Conservation (phyloP, 2,329 filamentous ascomycete species). For the Colletotrichum chlorophyti region DNA sequence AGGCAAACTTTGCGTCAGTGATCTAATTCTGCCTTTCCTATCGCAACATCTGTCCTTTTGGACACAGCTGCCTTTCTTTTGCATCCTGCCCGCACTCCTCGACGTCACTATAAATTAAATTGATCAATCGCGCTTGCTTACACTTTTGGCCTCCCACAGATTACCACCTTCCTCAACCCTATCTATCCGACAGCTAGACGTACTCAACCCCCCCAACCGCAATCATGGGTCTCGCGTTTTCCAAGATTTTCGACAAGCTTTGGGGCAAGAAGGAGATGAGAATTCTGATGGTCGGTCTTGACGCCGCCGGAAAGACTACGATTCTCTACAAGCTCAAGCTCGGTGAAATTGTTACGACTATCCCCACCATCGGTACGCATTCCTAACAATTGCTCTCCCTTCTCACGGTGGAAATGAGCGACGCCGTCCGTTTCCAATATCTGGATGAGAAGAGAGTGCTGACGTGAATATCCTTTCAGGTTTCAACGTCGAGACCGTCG, state of each 20-base stretch:
- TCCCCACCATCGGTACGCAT: constrained; percentile 90
- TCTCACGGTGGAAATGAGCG: neutral
- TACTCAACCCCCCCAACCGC: constrained; percentile 51
- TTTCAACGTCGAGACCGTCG: constrained; percentile 99
- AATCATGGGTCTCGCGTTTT: constrained; percentile 98
- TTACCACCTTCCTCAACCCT: constrained; percentile 34
- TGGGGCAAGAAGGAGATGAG: constrained; percentile 99
- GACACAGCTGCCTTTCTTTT: constrained; percentile 2
- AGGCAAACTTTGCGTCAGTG: constrained; percentile 26
- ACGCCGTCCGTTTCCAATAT: neutral
- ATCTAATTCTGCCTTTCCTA: constrained; percentile 6
- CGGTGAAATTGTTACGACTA: constrained; percentile 98
- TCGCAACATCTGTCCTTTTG: constrained; percentile 26
- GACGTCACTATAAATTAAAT: constrained; percentile 20
- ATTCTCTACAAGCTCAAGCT: constrained; percentile 99
- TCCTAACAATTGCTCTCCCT: neutral
- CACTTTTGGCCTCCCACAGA: constrained; percentile 10
- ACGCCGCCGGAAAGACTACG: constrained; percentile 99
- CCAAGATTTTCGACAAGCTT: constrained; percentile 93
- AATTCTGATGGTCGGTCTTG: constrained; percentile 99
- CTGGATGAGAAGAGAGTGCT: constrained; percentile 26
- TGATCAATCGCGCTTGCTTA: constrained; percentile 27
- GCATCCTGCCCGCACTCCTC: constrained; percentile 21
- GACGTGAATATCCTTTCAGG: constrained; percentile 55
- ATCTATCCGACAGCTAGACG: constrained; percentile 42